phyloP scores from a whole-genome alignment of 176 grass and related monocot genomes.

The Elymus sibiricus region DNA sequence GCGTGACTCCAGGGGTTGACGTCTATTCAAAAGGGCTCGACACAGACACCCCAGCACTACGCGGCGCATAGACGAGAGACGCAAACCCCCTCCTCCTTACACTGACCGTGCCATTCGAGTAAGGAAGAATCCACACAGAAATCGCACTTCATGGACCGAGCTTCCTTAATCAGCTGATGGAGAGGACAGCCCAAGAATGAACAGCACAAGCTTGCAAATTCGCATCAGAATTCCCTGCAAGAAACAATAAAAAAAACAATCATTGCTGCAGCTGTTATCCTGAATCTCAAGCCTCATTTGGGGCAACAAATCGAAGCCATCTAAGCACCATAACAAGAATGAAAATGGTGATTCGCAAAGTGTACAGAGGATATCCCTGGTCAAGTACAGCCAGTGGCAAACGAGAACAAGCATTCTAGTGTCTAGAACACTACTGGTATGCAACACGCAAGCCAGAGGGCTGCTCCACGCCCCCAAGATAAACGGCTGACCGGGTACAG shows the following conservation, averaged over 20 bases:
- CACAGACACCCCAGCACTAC: slow-evolving; percentile 18
- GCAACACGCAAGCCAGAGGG: background rate
- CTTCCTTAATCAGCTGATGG: background rate
- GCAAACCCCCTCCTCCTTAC: background rate
- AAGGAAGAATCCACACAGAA: background rate
- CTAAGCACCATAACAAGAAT: background rate
- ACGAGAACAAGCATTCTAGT: background rate
- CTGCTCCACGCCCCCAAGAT: background rate
- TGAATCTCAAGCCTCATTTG: background rate
- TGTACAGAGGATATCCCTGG: no score
- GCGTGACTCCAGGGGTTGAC: no score
- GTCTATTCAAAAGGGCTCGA: slow-evolving; percentile 8
- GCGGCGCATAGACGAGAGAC: slow-evolving; percentile 21
- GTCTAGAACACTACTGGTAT: no score
- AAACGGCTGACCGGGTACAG: background rate
- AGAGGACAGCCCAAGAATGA: background rate
- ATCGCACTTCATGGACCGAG: slow-evolving; percentile 10
- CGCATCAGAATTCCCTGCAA: background rate
- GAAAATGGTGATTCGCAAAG: background rate
- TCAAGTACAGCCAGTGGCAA: background rate
- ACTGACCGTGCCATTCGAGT: background rate
- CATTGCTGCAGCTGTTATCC: background rate
- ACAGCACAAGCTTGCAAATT: background rate
- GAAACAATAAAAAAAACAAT: background rate
- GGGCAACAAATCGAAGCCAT: background rate